A percentile compares a stretch with the other conserved stretches of the same genome.
Conservation (phyloP, 2,329 filamentous ascomycete genomes). For the Podosphaera fusca region DNA sequence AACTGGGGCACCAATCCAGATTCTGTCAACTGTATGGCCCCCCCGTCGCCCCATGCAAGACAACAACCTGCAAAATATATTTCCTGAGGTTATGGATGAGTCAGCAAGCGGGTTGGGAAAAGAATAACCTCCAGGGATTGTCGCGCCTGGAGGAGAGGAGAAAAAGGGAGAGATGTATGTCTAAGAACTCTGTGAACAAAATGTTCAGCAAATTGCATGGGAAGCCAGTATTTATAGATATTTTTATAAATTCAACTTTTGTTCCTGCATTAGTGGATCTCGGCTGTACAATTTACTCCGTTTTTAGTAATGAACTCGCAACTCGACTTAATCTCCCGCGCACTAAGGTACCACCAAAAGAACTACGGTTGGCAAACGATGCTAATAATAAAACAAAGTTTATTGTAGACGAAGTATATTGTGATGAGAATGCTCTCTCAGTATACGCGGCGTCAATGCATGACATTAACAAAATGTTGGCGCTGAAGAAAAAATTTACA, state of each 20-base stretch:
- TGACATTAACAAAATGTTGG: not conserved
- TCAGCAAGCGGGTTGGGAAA: too few relatives aligned
- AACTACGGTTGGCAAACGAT: not conserved
- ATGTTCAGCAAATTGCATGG: too few relatives aligned
- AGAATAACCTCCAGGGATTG: too few relatives aligned
- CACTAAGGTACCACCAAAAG: not conserved
- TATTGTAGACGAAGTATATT: not conserved
- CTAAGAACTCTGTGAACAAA: too few relatives aligned
- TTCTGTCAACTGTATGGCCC: too few relatives aligned
- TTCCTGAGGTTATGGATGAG: too few relatives aligned
- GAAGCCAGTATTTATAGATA: not conserved
- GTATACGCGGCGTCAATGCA: not conserved
- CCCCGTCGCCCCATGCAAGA: too few relatives aligned
- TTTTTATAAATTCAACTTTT: not conserved
- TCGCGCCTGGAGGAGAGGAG: too few relatives aligned
- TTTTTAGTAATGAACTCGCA: not conserved
- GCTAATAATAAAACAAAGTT: not conserved
- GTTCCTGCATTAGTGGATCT: not conserved
- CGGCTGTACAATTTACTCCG: not conserved
- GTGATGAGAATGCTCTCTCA: not conserved
- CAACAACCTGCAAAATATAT: too few relatives aligned
- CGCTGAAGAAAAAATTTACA: not conserved
- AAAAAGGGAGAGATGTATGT: too few relatives aligned
- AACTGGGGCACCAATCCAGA: too few relatives aligned
- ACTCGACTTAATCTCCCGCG: not conserved